Evolutionary conservation across 345 rosid species (phyloP).

Genomic region (Boechera divaricarpa): DNA sequence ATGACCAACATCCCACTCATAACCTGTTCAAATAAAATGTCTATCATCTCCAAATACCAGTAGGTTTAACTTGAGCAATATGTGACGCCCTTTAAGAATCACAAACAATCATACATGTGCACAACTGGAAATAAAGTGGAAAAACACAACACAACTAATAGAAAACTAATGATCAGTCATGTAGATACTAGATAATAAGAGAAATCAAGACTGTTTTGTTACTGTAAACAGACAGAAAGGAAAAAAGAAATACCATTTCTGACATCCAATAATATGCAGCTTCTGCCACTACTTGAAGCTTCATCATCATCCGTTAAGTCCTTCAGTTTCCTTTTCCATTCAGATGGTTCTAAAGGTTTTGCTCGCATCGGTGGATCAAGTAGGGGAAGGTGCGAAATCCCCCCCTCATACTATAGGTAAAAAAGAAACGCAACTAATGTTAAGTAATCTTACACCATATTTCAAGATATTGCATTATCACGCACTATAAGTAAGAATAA

Average conservation of each 20-base stretch:
- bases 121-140: conserved; percentile 1
- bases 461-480: conserved; percentile 12
- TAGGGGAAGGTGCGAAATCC: conserved; percentile 81
- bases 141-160: neutral
- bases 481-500: neutral
- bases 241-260: conserved; percentile 69
- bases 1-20: conserved; percentile 99
- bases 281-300: conserved; percentile 45
- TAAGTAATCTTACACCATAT: conserved; percentile 18
- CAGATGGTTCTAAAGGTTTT: conserved; percentile 72
- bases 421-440: neutral
- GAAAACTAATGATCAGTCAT: conserved; percentile 10
- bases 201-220: conserved; percentile 2
- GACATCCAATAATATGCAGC: conserved; percentile 71
- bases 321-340: conserved; percentile 78
- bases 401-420: conserved; percentile 74
- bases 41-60: conserved; percentile 25
- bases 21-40: conserved; percentile 59
- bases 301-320: conserved; percentile 42
- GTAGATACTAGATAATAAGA: neutral
- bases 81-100: neutral
- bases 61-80: conserved; percentile 16
- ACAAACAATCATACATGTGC: neutral
- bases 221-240: neutral
- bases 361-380: conserved; percentile 78